Percentiles rank a stretch among this genome's conserved stretches.
phyloP scores from a whole-genome alignment of 2,329 filamentous ascomycete species.

The Colletotrichum karsti region DNA sequence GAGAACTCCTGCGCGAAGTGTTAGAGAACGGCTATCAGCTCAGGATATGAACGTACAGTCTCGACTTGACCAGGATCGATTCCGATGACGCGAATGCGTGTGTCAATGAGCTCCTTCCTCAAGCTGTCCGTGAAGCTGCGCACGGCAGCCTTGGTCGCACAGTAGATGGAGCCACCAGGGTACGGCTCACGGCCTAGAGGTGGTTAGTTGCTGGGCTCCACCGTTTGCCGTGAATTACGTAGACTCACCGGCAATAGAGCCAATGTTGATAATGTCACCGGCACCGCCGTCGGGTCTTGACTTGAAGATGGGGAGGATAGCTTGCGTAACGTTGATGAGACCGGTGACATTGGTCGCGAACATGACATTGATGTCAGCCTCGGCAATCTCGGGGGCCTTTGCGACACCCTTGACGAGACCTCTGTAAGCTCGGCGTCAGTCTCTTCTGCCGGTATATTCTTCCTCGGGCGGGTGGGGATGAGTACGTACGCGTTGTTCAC shows the following conservation, averaged over 20 bases:
- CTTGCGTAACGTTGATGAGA: slow-evolving; percentile 96
- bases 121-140: slow-evolving; percentile 84
- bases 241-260: slow-evolving; percentile 78
- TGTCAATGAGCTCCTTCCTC: slow-evolving; percentile 83
- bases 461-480: too few species aligned
- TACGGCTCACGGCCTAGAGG: slow-evolving; percentile 78
- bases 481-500: slow-evolving; percentile 90
- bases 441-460: too few species aligned
- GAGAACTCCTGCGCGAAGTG: slow-evolving; percentile 76
- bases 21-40: not conserved
- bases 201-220: not conserved
- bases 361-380: slow-evolving; percentile 87
- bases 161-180: slow-evolving; percentile 88
- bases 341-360: slow-evolving; percentile 94
- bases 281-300: slow-evolving; percentile 76
- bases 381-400: slow-evolving; percentile 81
- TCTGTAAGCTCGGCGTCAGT: slow-evolving; percentile 51
- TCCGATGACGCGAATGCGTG: slow-evolving; percentile 84
- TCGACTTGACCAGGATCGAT: slow-evolving; percentile 94
- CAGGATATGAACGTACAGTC: slow-evolving; percentile 63
- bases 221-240: not conserved
- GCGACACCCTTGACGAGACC: slow-evolving; percentile 91
- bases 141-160: slow-evolving; percentile 90
- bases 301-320: slow-evolving; percentile 84
- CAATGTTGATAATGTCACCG: slow-evolving; percentile 95